These are phyloP conservation scores for Scolecobasidium constrictum DNA, from an alignment of 2,329 filamentous ascomycete genomes.

Conservation along the genomic window DNA sequence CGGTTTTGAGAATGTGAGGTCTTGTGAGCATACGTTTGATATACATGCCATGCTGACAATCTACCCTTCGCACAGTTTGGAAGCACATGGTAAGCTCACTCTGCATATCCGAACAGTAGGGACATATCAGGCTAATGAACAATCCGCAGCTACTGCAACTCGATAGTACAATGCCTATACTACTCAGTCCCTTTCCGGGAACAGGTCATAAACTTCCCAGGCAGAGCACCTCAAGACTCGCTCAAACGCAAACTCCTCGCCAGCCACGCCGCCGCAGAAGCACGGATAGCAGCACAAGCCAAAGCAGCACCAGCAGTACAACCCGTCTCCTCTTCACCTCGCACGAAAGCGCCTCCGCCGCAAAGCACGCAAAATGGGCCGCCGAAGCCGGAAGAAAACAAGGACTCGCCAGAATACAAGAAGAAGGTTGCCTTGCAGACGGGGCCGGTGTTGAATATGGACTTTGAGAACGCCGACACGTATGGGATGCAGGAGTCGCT, in stretches of 20 bases:
- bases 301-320: conserved; percentile 16
- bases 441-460: conserved; percentile 77
- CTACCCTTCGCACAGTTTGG: conserved; percentile 5
- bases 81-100: conserved; percentile 7
- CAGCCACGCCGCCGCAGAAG: neutral
- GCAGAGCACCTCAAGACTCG: conserved; percentile 56
- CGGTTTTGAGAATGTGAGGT: conserved; percentile 88
- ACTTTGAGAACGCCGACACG: conserved; percentile 63
- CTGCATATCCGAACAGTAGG: neutral
- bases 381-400: conserved; percentile 77
- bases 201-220: conserved; percentile 84
- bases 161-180: conserved; percentile 92
- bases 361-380: conserved; percentile 44
- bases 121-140: neutral
- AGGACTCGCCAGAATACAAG: conserved; percentile 91
- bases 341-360: conserved; percentile 31
- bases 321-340: conserved; percentile 1
- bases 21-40: conserved; percentile 83
- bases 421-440: conserved; percentile 89
- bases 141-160: conserved; percentile 94
- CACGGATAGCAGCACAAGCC: conserved; percentile 19
- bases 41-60: conserved; percentile 3
- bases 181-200: conserved; percentile 91
- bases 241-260: conserved; percentile 41
- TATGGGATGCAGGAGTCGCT: conserved; percentile 94